Percentiles rank a stretch among this genome's conserved stretches.
phyloP scores from a whole-genome alignment of 2,329 filamentous ascomycete species.

The Colletotrichum sp. region DNA sequence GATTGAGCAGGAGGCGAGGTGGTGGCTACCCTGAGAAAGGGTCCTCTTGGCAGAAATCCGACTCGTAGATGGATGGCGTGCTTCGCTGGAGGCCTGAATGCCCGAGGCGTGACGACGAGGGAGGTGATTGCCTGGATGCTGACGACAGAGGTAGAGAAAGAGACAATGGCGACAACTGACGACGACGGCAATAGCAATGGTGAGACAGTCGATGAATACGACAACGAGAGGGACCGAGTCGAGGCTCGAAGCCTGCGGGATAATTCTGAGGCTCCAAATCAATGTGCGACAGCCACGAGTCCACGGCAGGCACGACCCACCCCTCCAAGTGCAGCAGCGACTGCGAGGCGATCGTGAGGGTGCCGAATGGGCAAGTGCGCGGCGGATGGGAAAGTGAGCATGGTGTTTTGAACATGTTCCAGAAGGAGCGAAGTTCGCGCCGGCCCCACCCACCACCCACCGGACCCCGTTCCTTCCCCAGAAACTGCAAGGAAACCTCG shows the following conservation, averaged over 20 bases:
- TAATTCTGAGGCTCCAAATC: neutral
- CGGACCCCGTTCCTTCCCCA: slow-evolving; percentile 6
- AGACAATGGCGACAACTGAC: too few relatives aligned
- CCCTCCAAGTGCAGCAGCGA: neutral
- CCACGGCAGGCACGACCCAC: neutral
- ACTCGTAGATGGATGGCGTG: neutral
- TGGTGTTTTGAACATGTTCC: slow-evolving; percentile 20
- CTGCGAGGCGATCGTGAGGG: neutral
- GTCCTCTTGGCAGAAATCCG: neutral
- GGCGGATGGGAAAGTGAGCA: slow-evolving; percentile 1
- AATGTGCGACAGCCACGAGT: neutral
- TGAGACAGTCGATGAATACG: neutral
- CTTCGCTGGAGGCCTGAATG: neutral
- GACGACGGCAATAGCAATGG: neutral
- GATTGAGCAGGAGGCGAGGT: neutral
- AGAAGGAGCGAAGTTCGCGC: slow-evolving; percentile 9
- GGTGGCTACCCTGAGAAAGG: neutral
- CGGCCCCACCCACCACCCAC: slow-evolving; percentile 6
- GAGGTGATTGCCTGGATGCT: neutral
- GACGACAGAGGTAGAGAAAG: neutral
- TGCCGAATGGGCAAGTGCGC: neutral
- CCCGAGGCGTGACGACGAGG: neutral
- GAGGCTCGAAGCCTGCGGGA: neutral
- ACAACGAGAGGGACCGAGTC: neutral
- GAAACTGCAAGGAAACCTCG: neutral